Percentiles rank a stretch among this genome's conserved stretches.
Evolutionary conservation across 345 rosid species (phyloP).

Genomic region (Orychophragmus violaceus): DNA sequence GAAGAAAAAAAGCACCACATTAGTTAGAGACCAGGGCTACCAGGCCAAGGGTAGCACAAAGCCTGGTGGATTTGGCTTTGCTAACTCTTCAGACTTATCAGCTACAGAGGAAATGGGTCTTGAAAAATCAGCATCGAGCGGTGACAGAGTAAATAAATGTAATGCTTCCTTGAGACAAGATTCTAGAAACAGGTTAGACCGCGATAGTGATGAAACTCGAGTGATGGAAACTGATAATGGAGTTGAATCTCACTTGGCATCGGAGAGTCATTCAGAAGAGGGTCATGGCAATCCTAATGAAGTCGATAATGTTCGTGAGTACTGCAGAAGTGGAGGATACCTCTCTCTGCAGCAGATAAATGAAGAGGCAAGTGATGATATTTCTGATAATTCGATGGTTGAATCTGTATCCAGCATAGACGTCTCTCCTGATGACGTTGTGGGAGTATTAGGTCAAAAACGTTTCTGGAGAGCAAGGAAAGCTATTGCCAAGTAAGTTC

Average conservation of each 20-base stretch:
- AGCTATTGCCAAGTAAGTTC: constrained; percentile 82
- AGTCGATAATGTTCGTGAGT: constrained; percentile 29
- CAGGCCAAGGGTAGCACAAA: constrained; percentile 28
- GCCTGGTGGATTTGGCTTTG: constrained; percentile 13
- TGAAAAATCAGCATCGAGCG: constrained; percentile 19
- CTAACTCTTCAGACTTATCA: constrained; percentile 13
- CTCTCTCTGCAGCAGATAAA: constrained; percentile 29
- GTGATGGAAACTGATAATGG: constrained; percentile 30
- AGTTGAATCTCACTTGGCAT: constrained; percentile 22
- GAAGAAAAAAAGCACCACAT: constrained; percentile 26
- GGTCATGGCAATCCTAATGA: constrained; percentile 30
- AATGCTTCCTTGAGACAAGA: constrained; percentile 35
- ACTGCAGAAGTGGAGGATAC: constrained; percentile 23
- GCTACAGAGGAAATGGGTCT: constrained; percentile 23
- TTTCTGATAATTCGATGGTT: constrained; percentile 54
- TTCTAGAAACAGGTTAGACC: constrained; percentile 22
- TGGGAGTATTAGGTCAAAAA: constrained; percentile 80
- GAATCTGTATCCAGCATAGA: constrained; percentile 55
- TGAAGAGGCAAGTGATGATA: constrained; percentile 47
- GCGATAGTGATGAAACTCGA: constrained; percentile 10
- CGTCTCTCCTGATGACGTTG: constrained; percentile 81
- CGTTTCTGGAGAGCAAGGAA: constrained; percentile 93
- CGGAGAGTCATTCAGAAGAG: constrained; percentile 27
- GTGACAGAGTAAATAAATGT: constrained; percentile 26
- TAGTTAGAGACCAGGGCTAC: constrained; percentile 21